These are phyloP conservation scores for Blumeria graminis DNA, from an alignment of 2,329 filamentous ascomycete species.

Conservation along the genomic window DNA sequence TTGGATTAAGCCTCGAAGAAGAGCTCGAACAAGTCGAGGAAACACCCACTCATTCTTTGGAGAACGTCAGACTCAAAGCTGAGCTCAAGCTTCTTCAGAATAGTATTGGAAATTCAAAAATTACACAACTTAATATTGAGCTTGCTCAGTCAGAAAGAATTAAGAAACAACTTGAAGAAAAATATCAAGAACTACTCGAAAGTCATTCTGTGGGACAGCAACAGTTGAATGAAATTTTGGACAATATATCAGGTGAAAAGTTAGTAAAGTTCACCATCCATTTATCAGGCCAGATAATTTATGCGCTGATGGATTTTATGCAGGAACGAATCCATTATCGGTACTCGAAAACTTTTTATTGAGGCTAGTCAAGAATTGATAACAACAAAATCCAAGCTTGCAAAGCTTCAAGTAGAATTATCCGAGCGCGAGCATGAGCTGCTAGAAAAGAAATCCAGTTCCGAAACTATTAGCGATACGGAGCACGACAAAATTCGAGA, in stretches of 20 bases:
- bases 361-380: slow-evolving; percentile 24
- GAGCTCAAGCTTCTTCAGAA: slow-evolving; percentile 35
- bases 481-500: slow-evolving; percentile 28
- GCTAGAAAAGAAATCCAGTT: slow-evolving; percentile 26
- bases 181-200: slow-evolving; percentile 31
- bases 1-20: slow-evolving; percentile 28
- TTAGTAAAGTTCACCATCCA: slow-evolving; percentile 22
- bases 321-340: slow-evolving; percentile 28
- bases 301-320: slow-evolving; percentile 13
- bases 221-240: slow-evolving; percentile 29
- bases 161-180: slow-evolving; percentile 26
- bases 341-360: slow-evolving; percentile 24
- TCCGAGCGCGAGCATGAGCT: slow-evolving; percentile 31
- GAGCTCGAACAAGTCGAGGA: slow-evolving; percentile 24
- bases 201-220: slow-evolving; percentile 31
- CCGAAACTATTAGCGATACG: slow-evolving; percentile 21
- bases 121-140: slow-evolving; percentile 28
- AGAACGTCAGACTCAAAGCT: slow-evolving; percentile 32
- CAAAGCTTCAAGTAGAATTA: slow-evolving; percentile 19
- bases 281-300: neutral
- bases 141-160: slow-evolving; percentile 28
- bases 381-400: slow-evolving; percentile 22
- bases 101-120: slow-evolving; percentile 28
- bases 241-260: slow-evolving; percentile 28
- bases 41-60: slow-evolving; percentile 23